Evolutionary conservation across 1,284 basidiomycete genomes (phyloP).

Genomic region (Ustilago curta): DNA sequence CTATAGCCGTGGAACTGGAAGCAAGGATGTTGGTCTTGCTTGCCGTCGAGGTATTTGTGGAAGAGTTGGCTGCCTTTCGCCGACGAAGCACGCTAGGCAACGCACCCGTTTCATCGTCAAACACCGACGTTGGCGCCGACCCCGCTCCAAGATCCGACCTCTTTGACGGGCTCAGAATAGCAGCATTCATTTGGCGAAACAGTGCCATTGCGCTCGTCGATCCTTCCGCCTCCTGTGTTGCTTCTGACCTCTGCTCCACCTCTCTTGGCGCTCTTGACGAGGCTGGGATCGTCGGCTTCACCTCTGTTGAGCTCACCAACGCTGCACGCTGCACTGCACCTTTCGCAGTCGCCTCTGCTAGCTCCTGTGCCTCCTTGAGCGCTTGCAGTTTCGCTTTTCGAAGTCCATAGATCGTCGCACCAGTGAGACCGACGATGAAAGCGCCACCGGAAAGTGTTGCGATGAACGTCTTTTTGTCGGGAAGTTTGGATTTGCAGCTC

Average conservation of each 20-base stretch:
- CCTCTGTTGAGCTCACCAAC: not conserved
- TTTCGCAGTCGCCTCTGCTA: conserved; percentile 17
- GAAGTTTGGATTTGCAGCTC: conserved; percentile 34
- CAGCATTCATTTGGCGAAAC: conserved; percentile 36
- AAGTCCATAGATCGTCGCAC: conserved; percentile 45
- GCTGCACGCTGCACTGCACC: not conserved
- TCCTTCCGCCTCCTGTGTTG: not conserved
- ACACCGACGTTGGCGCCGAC: conserved; percentile 43
- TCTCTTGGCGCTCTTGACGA: not conserved
- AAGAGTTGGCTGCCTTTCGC: not conserved
- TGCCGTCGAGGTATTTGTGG: not conserved
- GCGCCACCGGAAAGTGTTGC: conserved; percentile 45
- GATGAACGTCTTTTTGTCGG: conserved; percentile 52
- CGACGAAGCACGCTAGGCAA: conserved; percentile 31
- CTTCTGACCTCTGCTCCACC: not conserved
- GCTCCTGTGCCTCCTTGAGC: conserved; percentile 40
- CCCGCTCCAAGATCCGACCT: not conserved
- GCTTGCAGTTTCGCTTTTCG: conserved; percentile 42
- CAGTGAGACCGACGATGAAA: conserved; percentile 44
- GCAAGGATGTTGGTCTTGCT: not conserved
- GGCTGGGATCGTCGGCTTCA: not conserved
- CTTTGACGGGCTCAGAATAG: conserved; percentile 25
- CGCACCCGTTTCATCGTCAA: conserved; percentile 37
- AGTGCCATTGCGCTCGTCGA: conserved; percentile 18
- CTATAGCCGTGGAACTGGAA: not conserved